A percentile compares a stretch with the other conserved stretches of the same genome.
phyloP scores from a whole-genome alignment of 352 stramenopile genomes.

The Phytophthora agathidicida region DNA sequence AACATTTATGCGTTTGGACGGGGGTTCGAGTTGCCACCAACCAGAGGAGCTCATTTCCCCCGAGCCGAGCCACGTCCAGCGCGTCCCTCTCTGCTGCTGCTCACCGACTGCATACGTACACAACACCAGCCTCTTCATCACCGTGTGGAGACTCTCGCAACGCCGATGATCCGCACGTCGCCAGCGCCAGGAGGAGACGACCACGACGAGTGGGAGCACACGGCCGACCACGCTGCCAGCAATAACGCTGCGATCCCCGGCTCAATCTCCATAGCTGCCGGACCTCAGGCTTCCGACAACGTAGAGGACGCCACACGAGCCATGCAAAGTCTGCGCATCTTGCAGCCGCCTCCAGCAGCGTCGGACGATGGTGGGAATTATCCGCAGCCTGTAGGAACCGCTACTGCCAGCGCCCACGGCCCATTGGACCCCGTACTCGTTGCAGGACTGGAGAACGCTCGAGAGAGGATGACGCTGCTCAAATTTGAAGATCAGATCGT shows the following conservation, averaged over 20 bases:
- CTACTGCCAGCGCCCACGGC: slow-evolving; percentile 63
- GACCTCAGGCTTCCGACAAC: slow-evolving; percentile 6
- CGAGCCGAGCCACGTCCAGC: neutral
- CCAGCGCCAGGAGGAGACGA: slow-evolving; percentile 13
- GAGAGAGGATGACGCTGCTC: slow-evolving; percentile 80
- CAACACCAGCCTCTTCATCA: no score
- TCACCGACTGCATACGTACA: no score
- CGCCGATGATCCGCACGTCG: slow-evolving; percentile 36
- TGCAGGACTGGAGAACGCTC: slow-evolving; percentile 78
- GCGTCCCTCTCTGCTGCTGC: neutral
- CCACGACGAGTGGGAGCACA: slow-evolving; percentile 53
- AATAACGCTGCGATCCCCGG: slow-evolving; percentile 7
- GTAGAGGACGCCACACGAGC: slow-evolving; percentile 30
- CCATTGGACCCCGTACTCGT: slow-evolving; percentile 82
- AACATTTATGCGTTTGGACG: slow-evolving; percentile 10
- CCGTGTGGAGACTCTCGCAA: slow-evolving; percentile 10
- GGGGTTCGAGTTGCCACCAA: slow-evolving; percentile 23
- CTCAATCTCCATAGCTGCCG: slow-evolving; percentile 14
- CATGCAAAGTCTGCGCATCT: slow-evolving; percentile 46
- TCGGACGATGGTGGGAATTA: slow-evolving; percentile 61
- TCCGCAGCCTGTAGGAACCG: slow-evolving; percentile 54
- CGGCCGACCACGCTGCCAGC: slow-evolving; percentile 16
- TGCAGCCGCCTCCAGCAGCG: slow-evolving; percentile 35
- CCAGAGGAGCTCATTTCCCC: slow-evolving; percentile 34
- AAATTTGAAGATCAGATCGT: slow-evolving; percentile 91